Evolutionary conservation across 2,329 filamentous ascomycete genomes (phyloP).

Genomic region (Hortaea werneckii): DNA sequence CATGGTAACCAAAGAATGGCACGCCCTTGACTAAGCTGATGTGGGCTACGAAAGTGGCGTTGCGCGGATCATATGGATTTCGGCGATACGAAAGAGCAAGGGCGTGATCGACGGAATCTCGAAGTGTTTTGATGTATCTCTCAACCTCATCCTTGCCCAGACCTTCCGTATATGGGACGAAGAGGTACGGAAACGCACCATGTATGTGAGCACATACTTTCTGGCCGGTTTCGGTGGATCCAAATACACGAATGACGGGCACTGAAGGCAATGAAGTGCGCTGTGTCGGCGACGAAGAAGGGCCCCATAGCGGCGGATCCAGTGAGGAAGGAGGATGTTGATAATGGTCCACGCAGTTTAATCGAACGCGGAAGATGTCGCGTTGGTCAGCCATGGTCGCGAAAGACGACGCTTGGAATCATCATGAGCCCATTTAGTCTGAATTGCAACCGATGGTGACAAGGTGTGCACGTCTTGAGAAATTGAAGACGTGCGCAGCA

Average conservation of each 20-base stretch:
- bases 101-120: conserved; percentile 83
- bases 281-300: conserved; percentile 49
- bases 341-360: conserved; percentile 96
- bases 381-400: conserved; percentile 20
- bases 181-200: conserved; percentile 93
- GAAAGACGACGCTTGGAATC: conserved; percentile 11
- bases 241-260: conserved; percentile 82
- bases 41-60: conserved; percentile 69
- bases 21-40: conserved; percentile 87
- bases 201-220: conserved; percentile 95
- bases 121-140: conserved; percentile 65
- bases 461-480: too few species aligned
- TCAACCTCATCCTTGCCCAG: conserved; percentile 45
- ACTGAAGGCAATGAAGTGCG: conserved; percentile 59
- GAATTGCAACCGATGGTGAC: background rate
- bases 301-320: conserved; percentile 58
- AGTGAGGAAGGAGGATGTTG: conserved; percentile 68
- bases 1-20: conserved; percentile 91
- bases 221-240: conserved; percentile 85
- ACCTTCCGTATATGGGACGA: conserved; percentile 41
- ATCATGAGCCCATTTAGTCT: conserved; percentile 10
- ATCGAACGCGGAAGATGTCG: conserved; percentile 63
- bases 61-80: conserved; percentile 54
- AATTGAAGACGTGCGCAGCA: too few species aligned
- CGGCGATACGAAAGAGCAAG: conserved; percentile 75